Evolutionary conservation across 495 filamentous ascomycete genomes (phyloP).

Genomic region (Xylaria scruposa): DNA sequence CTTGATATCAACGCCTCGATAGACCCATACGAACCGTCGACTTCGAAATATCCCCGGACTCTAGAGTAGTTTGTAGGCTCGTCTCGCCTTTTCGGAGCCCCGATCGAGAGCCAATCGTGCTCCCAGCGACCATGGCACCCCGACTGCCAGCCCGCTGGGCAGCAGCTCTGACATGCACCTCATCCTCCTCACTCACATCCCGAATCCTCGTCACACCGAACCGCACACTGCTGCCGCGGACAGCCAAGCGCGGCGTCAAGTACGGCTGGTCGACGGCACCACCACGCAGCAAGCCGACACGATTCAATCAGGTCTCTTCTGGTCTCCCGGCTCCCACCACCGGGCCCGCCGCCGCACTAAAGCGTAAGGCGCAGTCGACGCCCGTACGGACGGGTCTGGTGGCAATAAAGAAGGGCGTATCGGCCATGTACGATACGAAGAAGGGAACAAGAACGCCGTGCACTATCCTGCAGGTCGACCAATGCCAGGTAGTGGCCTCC

Average conservation of each 20-base stretch:
- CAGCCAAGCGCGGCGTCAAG: conserved; percentile 56
- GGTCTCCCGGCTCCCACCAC: conserved; percentile 67
- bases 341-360: conserved; percentile 78
- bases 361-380: conserved; percentile 75
- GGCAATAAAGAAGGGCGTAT: conserved; percentile 93
- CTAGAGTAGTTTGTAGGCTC: background rate
- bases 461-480: conserved; percentile 93
- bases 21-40: conserved; percentile 3
- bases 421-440: conserved; percentile 80
- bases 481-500: conserved; percentile 83
- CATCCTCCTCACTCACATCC: conserved; percentile 35
- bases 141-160: conserved; percentile 59
- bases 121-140: conserved; percentile 58
- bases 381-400: conserved; percentile 83
- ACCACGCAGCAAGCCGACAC: conserved; percentile 43
- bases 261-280: conserved; percentile 61
- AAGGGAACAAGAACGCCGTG: conserved; percentile 81
- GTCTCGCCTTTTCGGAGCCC: background rate
- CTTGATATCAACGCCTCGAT: conserved; percentile 14
- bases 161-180: conserved; percentile 31
- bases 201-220: conserved; percentile 45
- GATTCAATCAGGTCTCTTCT: conserved; percentile 58
- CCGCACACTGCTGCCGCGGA: conserved; percentile 52
- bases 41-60: background rate
- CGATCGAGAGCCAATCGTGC: conserved; percentile 23